Base-by-base conservation (phyloP, 192 early-diverging fungal species). In the Phycomyces nitens region DNA sequence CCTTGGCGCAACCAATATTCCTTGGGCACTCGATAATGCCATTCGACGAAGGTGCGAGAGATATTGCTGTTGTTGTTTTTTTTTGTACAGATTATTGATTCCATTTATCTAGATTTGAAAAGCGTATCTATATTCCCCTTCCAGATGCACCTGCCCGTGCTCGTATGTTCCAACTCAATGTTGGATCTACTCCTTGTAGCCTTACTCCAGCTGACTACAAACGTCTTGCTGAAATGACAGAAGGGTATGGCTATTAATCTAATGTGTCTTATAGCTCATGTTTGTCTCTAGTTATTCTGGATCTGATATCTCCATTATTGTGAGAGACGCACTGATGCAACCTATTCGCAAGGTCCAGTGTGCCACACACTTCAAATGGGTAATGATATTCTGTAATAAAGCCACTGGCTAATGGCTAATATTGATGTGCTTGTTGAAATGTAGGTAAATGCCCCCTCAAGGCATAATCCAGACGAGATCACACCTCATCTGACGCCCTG, bases 121-220 rank as follows among this genome's bases (percentile, higher is more conserved):
- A 94, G 76, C 83, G 97, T 60, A 98, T 99, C 43, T 99, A 92
- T 75, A 99, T 99, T 52, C 95, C 97, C 44, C 85, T 99, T 58
- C 97, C 97, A 1, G 97, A 98, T 22, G 64, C 80, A 10, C 82
- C 86, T 62, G 96, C 95, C 27, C 86, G 97, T 15, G 86, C 90
- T 16, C 82, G 78, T 58, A 93, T 99, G 94, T 94, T 98, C 79
- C 80, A 87, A 69, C 72, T 99, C 64, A 93, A 99, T 73, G 87
- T 97, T 24, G 96, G 97, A 14, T 82, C 89, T 38, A 98, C 95
- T 20, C 94, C 94, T 41, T 94, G 92, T 64, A 82, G 64, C n/a
- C 66, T 99, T 34, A 82, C 74, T 21, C 60, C 73, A 62, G 72
- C 84, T 34, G 94, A 99, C 69, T 94, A 83, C 70, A 76, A 79